Evolutionary conservation across 2,329 filamentous ascomycete genomes (phyloP).

Genomic region (Aureobasidium sp.): DNA sequence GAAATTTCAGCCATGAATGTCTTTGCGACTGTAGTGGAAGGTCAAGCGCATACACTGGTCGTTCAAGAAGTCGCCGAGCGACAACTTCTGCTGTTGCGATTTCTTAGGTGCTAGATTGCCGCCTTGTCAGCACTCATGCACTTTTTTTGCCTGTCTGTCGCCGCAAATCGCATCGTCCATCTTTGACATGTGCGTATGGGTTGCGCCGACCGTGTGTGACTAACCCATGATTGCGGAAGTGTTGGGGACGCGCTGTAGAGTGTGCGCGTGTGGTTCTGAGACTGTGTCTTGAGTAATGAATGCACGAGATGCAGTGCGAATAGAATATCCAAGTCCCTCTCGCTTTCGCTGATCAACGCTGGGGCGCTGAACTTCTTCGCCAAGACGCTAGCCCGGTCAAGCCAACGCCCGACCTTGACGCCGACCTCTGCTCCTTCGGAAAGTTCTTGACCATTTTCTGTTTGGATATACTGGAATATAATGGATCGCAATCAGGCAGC

Average conservation of each 20-base stretch:
- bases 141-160: slow-evolving; percentile 17
- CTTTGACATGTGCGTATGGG: not conserved
- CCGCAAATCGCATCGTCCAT: slow-evolving; percentile 18
- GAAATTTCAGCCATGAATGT: slow-evolving; percentile 25
- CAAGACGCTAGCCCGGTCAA: not conserved
- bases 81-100: slow-evolving; percentile 93
- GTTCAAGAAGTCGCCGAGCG: slow-evolving; percentile 89
- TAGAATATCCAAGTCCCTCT: not conserved
- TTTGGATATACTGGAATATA: not conserved
- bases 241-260: slow-evolving; percentile 15
- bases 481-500: not conserved
- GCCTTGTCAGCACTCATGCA: slow-evolving; percentile 12
- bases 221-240: slow-evolving; percentile 50
- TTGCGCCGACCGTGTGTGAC: slow-evolving; percentile 19
- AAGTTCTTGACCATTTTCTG: not conserved
- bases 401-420: not conserved
- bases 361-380: slow-evolving; percentile 7
- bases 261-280: slow-evolving; percentile 13
- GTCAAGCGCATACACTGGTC: slow-evolving; percentile 65
- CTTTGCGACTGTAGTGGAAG: slow-evolving; percentile 18
- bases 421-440: not conserved
- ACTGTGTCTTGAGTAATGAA: not conserved
- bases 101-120: slow-evolving; percentile 70
- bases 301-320: slow-evolving; percentile 1
- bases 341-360: not conserved